Percentiles rank a stretch among this genome's conserved stretches.
Evolutionary conservation across 1,139 yeast species (phyloP).

Genomic region (Hemisphaericaspora xylofermentans): DNA sequence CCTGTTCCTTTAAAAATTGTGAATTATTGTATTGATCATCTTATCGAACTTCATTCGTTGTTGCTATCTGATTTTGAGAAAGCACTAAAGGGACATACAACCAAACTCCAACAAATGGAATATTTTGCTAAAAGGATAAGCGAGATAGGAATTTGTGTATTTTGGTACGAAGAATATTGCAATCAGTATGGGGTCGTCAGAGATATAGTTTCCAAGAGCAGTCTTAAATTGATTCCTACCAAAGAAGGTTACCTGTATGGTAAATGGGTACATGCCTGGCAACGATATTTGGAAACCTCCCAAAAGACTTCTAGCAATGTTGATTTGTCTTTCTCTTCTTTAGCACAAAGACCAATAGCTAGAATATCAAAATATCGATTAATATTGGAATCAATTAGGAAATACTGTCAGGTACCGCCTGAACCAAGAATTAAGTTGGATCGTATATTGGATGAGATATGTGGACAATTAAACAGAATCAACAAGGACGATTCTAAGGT

Average conservation of each 20-base stretch:
- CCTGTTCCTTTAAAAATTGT: conserved; percentile 27
- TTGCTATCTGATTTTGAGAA: conserved; percentile 19
- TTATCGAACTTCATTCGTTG: conserved; percentile 26
- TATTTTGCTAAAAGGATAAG: conserved; percentile 1
- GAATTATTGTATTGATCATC: conserved; percentile 18
- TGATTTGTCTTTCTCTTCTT: conserved; percentile 50
- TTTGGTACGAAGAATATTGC: conserved; percentile 13
- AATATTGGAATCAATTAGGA: conserved; percentile 41
- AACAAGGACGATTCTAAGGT: conserved; percentile 4
- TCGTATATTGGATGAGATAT: conserved; percentile 2
- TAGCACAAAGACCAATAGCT: conserved; percentile 54
- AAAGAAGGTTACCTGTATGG: background rate
- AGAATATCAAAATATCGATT: conserved; percentile 53
- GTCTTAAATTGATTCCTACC: background rate
- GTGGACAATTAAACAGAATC: conserved; percentile 5
- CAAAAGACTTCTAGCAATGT: conserved; percentile 29
- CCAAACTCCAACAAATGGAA: conserved; percentile 2
- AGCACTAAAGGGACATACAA: conserved; percentile 1
- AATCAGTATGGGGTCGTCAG: conserved; percentile 1
- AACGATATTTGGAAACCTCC: conserved; percentile 41
- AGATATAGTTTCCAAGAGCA: background rate
- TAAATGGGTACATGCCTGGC: conserved; percentile 32
- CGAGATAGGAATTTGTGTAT: conserved; percentile 9
- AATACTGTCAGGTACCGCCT: conserved; percentile 15
- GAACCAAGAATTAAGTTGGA: conserved; percentile 2